Evolutionary conservation across 495 filamentous ascomycete species (phyloP), one percentile per base, ranked within the genome.

Genomic region (Letharia columbiana): DNA sequence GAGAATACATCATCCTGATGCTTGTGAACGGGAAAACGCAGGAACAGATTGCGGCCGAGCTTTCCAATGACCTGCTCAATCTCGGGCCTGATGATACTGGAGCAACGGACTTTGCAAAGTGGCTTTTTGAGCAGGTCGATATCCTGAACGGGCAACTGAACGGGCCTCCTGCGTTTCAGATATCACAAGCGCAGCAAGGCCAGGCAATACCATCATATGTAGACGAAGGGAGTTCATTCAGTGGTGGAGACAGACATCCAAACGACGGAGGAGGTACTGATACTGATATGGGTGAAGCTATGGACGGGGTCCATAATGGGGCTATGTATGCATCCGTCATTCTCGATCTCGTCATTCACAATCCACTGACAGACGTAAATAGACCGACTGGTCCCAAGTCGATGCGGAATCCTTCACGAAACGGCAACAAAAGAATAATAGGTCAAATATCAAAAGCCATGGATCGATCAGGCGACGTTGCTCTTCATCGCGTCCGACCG

Each of bases 1-100:
- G 91, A 52, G 94, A 98, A 77, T 98, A 97, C 75, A 93, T 98
- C 68, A 89, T 96, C 57, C 82, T 96, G 63, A 98, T 97, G 93
- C 83, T 98, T 40, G 90, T 88, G 65, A 97, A 97, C 75, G 90
- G 92, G 65, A 96, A 96, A 77, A 90, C 88, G 10, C 87, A 94
- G 73, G 85, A 91, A 56, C 88, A 96, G 71, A 91, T 98, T 68
- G 90, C 92, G 6, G 83, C 85, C 39, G 94, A 98, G 73, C 86
- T 98, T 17, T 87, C 91, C 12, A 90, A 88, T 66, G 95, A 98
- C 70, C 84, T 98, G 50, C 84, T 98, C 3, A 87, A 85, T 39
- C 84, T 97, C 2, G 87, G 85, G 1, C 87, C 90, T 63, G 91
- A 95, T 61, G 91, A 96, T 73, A 84, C 87, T 62, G 87, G 89